A percentile compares a stretch with the other conserved stretches of the same genome.
phyloP scores from a whole-genome alignment of 2,329 filamentous ascomycete genomes.

The Phaeosphaeria sp. region DNA sequence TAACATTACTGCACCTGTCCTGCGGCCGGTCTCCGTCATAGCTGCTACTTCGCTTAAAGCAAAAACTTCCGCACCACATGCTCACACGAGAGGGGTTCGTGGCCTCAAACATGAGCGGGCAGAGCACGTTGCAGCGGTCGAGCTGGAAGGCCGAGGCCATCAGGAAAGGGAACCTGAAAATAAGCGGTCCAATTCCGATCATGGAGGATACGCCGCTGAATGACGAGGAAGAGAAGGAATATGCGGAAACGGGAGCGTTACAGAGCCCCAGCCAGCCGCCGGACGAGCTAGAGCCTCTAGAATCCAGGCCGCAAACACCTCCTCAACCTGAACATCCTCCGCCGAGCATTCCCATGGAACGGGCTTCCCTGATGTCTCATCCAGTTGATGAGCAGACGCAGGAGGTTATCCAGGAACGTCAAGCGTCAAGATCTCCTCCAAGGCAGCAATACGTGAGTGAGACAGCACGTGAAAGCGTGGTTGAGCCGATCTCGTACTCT shows the following conservation, averaged over 20 bases:
- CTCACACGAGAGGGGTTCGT: conserved; percentile 40
- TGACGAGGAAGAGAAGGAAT: conserved; percentile 44
- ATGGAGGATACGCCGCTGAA: conserved; percentile 44
- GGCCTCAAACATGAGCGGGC: conserved; percentile 39
- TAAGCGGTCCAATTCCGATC: conserved; percentile 49
- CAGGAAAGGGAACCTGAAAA: conserved; percentile 46
- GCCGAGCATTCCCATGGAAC: conserved; percentile 15
- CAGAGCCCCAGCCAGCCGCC: conserved; percentile 17
- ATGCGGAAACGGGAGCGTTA: conserved; percentile 31
- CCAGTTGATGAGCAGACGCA: conserved; percentile 12
- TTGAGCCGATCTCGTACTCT: conserved; percentile 29
- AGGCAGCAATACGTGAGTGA: conserved; percentile 32
- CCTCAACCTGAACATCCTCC: conserved; percentile 20
- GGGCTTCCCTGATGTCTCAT: conserved; percentile 17
- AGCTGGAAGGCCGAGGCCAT: conserved; percentile 51
- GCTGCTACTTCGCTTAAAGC: conserved; percentile 6
- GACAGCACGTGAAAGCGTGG: conserved; percentile 32
- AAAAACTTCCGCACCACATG: conserved; percentile 34
- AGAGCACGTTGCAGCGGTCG: conserved; percentile 37
- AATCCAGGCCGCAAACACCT: conserved; percentile 18
- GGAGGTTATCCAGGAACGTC: conserved; percentile 10
- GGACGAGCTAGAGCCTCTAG: conserved; percentile 19
- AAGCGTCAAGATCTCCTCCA: conserved; percentile 23
- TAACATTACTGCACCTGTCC: conserved; percentile 18
- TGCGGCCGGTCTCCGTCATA: conserved; percentile 15